Base-by-base conservation (phyloP, 805 yeast genomes). In the Ogataea siamensis region DNA sequence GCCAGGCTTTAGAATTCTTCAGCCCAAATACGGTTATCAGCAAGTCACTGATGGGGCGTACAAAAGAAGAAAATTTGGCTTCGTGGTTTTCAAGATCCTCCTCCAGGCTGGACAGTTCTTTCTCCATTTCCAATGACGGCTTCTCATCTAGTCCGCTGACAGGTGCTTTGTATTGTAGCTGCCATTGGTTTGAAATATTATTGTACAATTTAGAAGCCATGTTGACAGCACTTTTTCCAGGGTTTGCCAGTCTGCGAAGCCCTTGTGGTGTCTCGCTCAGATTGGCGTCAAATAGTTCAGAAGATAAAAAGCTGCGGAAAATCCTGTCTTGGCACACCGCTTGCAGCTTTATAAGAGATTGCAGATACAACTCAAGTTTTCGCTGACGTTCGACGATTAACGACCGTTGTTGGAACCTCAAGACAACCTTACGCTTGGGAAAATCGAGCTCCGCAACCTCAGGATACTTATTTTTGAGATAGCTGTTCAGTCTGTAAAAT, bases 21-120 rank as follows among this genome's bases (percentile, higher is more conserved):
- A 86, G 60, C 20, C 84, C 78, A 60, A 89, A 89, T 2, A 87
- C 53, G 0, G 82, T 67, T 13, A 86, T 72, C 35, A 88, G 71
- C 8, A 87, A 55, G 46, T 87, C 95, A 47, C 91, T 81, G 3
- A 89, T 79, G 0, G 96, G 94, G 52, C 80, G 83, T 10, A 87
- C 82, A 60, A 86, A 86, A 0, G 83, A 69, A 18, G 56, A 45
- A n/a, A 43, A 41, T 17, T 32, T 41, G 1, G 18, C 29, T 10
- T 31, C 40, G 19, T 42, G 37, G n/a, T 20, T 18, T 22, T 31
- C 23, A 7, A 19, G 12, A 7, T 49, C 45, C n/a, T 70, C 75
- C 37, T 74, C 80, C 50, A 67, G 75, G 31, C 66, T 69, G 32
- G 67, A 72, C 47, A 79, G 60, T 45, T 78, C 85, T 28, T 63